A percentile compares a stretch with the other conserved stretches of the same genome.
Evolutionary conservation across 192 early-diverging fungal species (phyloP).

Genomic region (Coemansia sp.): DNA sequence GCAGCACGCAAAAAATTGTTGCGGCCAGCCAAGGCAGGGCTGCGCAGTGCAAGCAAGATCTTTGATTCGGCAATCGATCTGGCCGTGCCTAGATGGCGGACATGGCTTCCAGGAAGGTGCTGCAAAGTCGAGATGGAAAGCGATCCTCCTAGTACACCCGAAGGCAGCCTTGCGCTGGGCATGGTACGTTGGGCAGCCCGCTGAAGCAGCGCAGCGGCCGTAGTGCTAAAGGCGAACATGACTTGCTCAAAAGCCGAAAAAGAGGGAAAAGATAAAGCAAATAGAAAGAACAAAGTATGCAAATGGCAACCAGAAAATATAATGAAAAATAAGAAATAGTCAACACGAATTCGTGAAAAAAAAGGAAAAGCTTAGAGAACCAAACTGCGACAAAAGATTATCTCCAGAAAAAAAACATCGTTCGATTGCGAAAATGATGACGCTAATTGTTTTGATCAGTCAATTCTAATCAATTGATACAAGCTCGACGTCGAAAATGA

Average conservation of each 20-base stretch:
- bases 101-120: neutral
- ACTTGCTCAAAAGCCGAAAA: neutral
- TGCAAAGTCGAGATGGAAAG: neutral
- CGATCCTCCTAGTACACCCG: neutral
- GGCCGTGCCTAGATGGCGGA: neutral
- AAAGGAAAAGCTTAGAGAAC: conserved; percentile 11
- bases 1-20: conserved; percentile 16
- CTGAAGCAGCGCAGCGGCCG: conserved; percentile 3
- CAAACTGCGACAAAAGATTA: neutral
- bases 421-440: neutral
- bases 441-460: neutral
- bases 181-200: neutral
- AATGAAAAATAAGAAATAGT: too few relatives aligned
- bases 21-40: conserved; percentile 18
- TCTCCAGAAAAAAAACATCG: neutral
- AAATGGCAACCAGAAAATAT: too few relatives aligned
- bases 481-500: conserved; percentile 79
- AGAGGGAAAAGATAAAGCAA: too few relatives aligned
- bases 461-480: conserved; percentile 56
- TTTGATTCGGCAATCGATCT: neutral
- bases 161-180: neutral
- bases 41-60: neutral
- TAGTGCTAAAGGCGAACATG: neutral
- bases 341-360: neutral
- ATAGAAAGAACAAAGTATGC: too few relatives aligned